Base-by-base conservation (phyloP, 306 rosid genomes). In the Sicyos baderoa region DNA sequence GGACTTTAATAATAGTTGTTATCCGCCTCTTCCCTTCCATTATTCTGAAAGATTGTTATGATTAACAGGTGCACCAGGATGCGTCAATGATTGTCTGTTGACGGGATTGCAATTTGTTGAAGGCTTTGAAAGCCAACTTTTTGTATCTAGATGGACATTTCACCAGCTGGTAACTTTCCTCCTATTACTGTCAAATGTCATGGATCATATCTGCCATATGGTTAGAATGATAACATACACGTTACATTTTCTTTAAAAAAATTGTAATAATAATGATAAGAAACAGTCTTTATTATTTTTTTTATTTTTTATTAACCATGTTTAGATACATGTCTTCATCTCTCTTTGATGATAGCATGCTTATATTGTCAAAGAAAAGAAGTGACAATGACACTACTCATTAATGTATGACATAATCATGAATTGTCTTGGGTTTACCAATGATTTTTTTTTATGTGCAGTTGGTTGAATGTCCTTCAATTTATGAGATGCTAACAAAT, bases 401-500 rank as follows among this genome's bases (percentile, higher is more conserved):
- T 66, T 45, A 14, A 1, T 64, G 35, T 64, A 19, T 64, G 18
- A 1, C 42, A 42, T 64, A 19, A 44, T 64, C 52, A 44, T 44
- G 54, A 25, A 4, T 25, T 58, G 64, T 54, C 70, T 19, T 63
- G 66, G 49, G 56, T 69, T 49, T 21, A 59, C 19, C 78, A 49
- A 45, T 74, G 75, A 29, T 17, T 68, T 74, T 17, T 68, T 74
- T 70, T 74, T 58, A n/a, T 57, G 53, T 74, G 25, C 70, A 89
- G 97, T 76, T 92, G 82, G 87, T 92, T 32, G 97, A 86, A 80
- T 92, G 97, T 78, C 97, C 96, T 72, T 89, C 97, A 51, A 81
- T 92, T 78, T 92, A 92, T 75, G 97, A 92, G 82, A 87, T 92
- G 97, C 68, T 92, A 88, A 76, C 88, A 54, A 92, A 86, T 86